Conservation (phyloP, 495 filamentous ascomycete species). For the Cercophora newfieldiana region DNA sequence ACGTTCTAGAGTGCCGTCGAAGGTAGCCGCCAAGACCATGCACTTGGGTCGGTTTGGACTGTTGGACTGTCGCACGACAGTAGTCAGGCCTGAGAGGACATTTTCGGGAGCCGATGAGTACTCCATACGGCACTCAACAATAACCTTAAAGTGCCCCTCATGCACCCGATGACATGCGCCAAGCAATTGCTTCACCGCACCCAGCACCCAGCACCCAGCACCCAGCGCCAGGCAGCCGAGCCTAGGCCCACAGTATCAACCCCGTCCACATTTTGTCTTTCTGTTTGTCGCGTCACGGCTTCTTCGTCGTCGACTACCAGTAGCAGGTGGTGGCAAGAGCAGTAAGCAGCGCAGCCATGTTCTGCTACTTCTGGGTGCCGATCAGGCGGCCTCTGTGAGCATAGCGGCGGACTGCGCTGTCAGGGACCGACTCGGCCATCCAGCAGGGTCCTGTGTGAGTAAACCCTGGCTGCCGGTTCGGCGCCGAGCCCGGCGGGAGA, state of each 20-base stretch:
- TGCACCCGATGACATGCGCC: constrained; percentile 3
- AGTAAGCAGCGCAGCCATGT: neutral
- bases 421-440: constrained; percentile 2
- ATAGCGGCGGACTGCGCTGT: neutral
- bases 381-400: neutral
- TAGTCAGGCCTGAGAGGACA: neutral
- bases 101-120: neutral
- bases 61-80: neutral
- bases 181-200: neutral
- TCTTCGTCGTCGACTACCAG: neutral
- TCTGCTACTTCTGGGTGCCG: neutral
- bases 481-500: constrained; percentile 3
- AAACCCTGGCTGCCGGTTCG: neutral
- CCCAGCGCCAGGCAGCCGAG: neutral
- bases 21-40: neutral
- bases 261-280: neutral
- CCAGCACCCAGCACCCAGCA: too few relatives aligned
- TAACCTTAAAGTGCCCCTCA: neutral
- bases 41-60: neutral
- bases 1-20: neutral
- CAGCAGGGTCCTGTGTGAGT: neutral
- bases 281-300: neutral
- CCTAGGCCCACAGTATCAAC: neutral
- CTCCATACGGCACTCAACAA: neutral
- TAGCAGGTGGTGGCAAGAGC: neutral